Percentiles rank a stretch among this genome's conserved stretches.
These are phyloP conservation scores for Umbellularia californica DNA, from an alignment of 164 flowering plant genomes.

Conservation along the genomic window DNA sequence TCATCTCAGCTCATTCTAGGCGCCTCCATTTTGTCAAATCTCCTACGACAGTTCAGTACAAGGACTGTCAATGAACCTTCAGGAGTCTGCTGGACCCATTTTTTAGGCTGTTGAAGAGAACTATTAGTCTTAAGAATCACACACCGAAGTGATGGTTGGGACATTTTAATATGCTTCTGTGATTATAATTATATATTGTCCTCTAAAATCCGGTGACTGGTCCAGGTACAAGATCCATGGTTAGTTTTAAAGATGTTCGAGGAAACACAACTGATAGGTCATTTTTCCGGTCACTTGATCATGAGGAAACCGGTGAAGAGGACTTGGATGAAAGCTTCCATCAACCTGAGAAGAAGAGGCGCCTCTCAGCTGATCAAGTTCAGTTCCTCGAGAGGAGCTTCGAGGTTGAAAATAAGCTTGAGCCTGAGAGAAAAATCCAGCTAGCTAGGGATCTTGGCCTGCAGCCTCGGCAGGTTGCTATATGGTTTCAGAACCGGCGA, in stretches of 20 bases:
- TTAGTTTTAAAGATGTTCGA: conserved; percentile 44
- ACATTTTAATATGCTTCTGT: too few relatives aligned
- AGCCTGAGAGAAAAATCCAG: conserved; percentile 71
- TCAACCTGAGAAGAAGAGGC: conserved; percentile 75
- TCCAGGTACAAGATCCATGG: conserved; percentile 61
- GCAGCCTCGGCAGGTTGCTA: conserved; percentile 74
- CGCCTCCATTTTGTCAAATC: too few relatives aligned
- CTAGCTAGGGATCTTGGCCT: conserved; percentile 71
- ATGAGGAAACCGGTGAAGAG: conserved; percentile 56
- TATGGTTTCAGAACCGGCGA: conserved; percentile 53
- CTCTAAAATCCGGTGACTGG: too few relatives aligned
- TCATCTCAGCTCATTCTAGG: too few relatives aligned
- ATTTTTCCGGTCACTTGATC: conserved; percentile 44
- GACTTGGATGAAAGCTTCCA: conserved; percentile 55
- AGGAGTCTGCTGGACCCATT: too few relatives aligned
- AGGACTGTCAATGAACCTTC: too few relatives aligned
- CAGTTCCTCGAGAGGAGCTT: conserved; percentile 66
- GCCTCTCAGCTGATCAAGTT: conserved; percentile 57
- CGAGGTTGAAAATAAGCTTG: conserved; percentile 84
- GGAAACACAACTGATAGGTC: conserved; percentile 31
- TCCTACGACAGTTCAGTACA: too few relatives aligned
- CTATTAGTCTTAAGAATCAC: too few relatives aligned
- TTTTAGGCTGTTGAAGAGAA: too few relatives aligned
- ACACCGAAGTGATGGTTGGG: too few relatives aligned
- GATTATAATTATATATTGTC: too few relatives aligned